Conservation (phyloP, 2,329 filamentous ascomycete species). For the Fusarium chuoi region DNA sequence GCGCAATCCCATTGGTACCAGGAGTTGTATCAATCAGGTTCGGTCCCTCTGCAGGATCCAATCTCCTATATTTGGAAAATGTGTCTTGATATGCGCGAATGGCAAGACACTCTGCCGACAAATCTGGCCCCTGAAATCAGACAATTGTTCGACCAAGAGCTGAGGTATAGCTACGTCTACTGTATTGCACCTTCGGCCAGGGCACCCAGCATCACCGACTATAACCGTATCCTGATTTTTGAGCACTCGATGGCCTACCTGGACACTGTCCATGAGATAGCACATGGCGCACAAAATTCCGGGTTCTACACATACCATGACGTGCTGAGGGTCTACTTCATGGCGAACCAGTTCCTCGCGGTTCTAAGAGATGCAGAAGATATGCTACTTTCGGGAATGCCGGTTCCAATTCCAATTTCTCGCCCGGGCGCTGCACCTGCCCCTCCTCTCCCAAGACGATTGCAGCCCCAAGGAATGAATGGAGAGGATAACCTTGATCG, state of each 20-base stretch:
- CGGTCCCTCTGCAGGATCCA: constrained; percentile 73
- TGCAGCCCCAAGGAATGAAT: constrained; percentile 48
- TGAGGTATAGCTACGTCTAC: constrained; percentile 91
- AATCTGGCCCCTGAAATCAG: constrained; percentile 73
- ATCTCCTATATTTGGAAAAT: constrained; percentile 79
- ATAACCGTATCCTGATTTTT: constrained; percentile 84
- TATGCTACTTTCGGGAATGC: constrained; percentile 62
- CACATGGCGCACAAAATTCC: constrained; percentile 66
- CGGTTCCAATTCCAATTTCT: constrained; percentile 57
- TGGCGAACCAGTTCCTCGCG: constrained; percentile 71
- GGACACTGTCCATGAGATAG: constrained; percentile 75
- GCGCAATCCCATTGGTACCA: constrained; percentile 93
- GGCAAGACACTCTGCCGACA: constrained; percentile 80
- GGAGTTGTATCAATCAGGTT: constrained; percentile 82
- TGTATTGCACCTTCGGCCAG: constrained; percentile 83
- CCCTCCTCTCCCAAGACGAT: constrained; percentile 63
- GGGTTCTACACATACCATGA: constrained; percentile 89
- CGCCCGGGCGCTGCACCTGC: constrained; percentile 60
- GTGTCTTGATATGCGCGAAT: constrained; percentile 80
- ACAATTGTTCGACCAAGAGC: constrained; percentile 85
- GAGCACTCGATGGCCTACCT: constrained; percentile 88
- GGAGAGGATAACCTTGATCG: constrained; percentile 63
- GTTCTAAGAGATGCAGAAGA: constrained; percentile 69
- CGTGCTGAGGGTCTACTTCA: constrained; percentile 83
- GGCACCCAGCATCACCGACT: constrained; percentile 77